Evolutionary conservation across 495 filamentous ascomycete species (phyloP).

Genomic region (Xylaria palmicola): DNA sequence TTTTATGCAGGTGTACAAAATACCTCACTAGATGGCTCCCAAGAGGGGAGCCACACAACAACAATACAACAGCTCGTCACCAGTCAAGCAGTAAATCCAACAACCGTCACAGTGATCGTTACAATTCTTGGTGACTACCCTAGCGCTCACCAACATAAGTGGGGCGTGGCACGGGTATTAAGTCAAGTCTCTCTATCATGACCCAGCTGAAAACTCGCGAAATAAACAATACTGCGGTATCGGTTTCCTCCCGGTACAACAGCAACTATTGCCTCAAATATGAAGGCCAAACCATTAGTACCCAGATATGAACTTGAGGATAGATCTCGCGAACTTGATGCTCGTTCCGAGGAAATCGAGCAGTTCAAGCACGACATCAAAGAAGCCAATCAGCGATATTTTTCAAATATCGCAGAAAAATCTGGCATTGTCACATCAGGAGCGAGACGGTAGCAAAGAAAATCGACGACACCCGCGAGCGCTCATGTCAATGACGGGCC

Average conservation of each 20-base stretch:
- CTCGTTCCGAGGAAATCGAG: conserved; percentile 5
- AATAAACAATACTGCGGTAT: neutral
- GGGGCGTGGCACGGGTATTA: neutral
- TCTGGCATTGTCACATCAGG: conserved; percentile 6
- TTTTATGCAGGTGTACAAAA: neutral
- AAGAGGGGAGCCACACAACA: too few relatives aligned
- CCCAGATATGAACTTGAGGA: conserved; percentile 4
- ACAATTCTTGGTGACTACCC: neutral
- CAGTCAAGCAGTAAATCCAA: too few relatives aligned
- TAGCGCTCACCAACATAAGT: neutral
- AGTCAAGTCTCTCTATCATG: neutral
- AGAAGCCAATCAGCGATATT: conserved; percentile 6
- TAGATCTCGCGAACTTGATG: conserved; percentile 4
- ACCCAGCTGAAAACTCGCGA: neutral
- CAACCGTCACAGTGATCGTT: too few relatives aligned
- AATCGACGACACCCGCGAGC: conserved; percentile 5
- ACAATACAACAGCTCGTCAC: too few relatives aligned
- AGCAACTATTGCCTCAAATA: conserved; percentile 4
- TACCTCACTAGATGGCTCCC: too few relatives aligned
- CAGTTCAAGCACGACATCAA: conserved; percentile 3
- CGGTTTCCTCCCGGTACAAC: neutral
- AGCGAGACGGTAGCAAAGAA: conserved; percentile 6
- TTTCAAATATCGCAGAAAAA: conserved; percentile 2
- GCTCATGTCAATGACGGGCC: conserved; percentile 1
- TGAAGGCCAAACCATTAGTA: conserved; percentile 6